Evolutionary conservation across 768 basidiomycete species (phyloP).

Genomic region (Lentinula boryana): DNA sequence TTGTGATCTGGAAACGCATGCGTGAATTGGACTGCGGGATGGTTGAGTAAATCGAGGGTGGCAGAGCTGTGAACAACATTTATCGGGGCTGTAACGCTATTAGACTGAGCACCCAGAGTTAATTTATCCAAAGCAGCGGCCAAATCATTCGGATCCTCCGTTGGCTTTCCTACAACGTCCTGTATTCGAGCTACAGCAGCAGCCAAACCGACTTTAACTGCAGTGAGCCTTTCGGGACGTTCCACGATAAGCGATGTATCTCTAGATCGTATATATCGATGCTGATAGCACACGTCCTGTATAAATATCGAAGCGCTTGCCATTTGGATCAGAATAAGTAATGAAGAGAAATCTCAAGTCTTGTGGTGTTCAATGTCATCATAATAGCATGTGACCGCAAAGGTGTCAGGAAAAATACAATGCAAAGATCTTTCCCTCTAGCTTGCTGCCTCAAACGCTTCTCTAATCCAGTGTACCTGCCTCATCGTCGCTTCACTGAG

Average conservation of each 20-base stretch:
- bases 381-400: not conserved
- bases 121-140: constrained; percentile 40
- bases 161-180: constrained; percentile 16
- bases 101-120: constrained; percentile 21
- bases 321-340: not conserved
- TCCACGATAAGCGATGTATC: constrained; percentile 81
- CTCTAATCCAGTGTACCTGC: not conserved
- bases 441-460: not conserved
- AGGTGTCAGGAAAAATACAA: not conserved
- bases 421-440: not conserved
- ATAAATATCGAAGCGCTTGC: constrained; percentile 32
- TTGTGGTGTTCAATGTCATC: no score
- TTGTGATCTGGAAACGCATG: constrained; percentile 37
- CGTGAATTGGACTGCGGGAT: constrained; percentile 66
- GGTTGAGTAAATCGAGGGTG: constrained; percentile 45
- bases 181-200: constrained; percentile 75
- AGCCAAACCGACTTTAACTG: constrained; percentile 76
- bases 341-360: not conserved
- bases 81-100: constrained; percentile 8
- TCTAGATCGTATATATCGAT: constrained; percentile 72
- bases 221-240: constrained; percentile 82
- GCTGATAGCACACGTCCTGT: constrained; percentile 69
- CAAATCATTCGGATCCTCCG: constrained; percentile 32
- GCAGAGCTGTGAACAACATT: constrained; percentile 48
- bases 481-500: not conserved